phyloP scores from a whole-genome alignment of 495 filamentous ascomycete species.

The Annulohypoxylon nitens region DNA sequence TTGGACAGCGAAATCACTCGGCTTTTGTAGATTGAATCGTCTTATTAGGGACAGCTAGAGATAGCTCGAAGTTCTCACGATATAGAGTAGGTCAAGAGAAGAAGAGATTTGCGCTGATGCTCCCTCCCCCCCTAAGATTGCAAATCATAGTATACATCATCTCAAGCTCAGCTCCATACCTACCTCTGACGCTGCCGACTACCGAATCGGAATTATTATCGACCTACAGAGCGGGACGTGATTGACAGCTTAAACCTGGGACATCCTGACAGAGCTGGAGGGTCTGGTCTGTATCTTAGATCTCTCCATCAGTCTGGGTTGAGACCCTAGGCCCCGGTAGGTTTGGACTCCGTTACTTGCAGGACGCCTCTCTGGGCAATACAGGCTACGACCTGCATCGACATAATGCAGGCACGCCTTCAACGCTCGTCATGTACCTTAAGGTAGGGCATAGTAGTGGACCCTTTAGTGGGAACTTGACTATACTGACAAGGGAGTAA shows the following conservation, averaged over 20 bases:
- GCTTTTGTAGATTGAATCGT: slow-evolving; percentile 49
- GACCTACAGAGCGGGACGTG: slow-evolving; percentile 41
- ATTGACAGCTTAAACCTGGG: slow-evolving; percentile 52
- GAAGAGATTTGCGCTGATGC: slow-evolving; percentile 27
- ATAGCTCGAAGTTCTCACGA: slow-evolving; percentile 35
- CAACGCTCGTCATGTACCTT: slow-evolving; percentile 34
- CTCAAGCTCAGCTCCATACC: slow-evolving; percentile 38
- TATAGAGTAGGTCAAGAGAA: slow-evolving; percentile 27
- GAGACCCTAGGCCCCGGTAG: slow-evolving; percentile 27
- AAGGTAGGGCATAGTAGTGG: slow-evolving; percentile 33
- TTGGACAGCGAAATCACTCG: slow-evolving; percentile 42
- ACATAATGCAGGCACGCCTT: slow-evolving; percentile 40
- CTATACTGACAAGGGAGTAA: slow-evolving; percentile 21
- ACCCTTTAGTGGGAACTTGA: slow-evolving; percentile 29
- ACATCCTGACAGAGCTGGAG: slow-evolving; percentile 54
- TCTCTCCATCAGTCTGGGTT: slow-evolving; percentile 38
- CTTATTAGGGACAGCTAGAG: slow-evolving; percentile 27
- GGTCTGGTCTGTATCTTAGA: slow-evolving; percentile 41
- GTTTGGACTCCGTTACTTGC: slow-evolving; percentile 43
- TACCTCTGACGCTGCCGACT: slow-evolving; percentile 31
- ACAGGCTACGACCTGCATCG: slow-evolving; percentile 44
- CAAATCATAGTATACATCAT: slow-evolving; percentile 37
- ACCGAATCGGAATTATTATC: slow-evolving; percentile 53
- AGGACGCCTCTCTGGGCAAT: slow-evolving; percentile 43
- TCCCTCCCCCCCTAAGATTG: slow-evolving; percentile 36